phyloP scores from a whole-genome alignment of 2,329 filamentous ascomycete genomes.

The Pseudohalonectria lignicola region DNA sequence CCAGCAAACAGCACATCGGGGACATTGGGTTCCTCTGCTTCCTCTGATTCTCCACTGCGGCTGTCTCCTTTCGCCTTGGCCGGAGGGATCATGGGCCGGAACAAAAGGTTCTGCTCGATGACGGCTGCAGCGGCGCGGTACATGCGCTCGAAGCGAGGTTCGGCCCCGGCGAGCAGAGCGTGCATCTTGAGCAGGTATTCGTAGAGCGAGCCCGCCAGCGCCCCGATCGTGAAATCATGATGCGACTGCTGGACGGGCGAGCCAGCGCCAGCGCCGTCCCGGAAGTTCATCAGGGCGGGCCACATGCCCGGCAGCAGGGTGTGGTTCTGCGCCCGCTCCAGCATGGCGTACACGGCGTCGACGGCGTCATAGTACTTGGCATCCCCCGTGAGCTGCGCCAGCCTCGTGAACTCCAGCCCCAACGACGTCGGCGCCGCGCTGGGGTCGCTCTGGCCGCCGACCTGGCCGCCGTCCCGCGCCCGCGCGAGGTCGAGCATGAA shows the following conservation, averaged over 20 bases:
- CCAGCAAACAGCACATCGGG: slow-evolving; percentile 52
- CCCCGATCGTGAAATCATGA: slow-evolving; percentile 39
- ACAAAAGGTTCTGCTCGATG: slow-evolving; percentile 52
- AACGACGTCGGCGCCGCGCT: slow-evolving; percentile 42
- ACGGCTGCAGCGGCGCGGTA: slow-evolving; percentile 51
- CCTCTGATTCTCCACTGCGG: no score
- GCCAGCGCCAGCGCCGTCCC: slow-evolving; percentile 20
- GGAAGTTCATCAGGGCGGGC: slow-evolving; percentile 54
- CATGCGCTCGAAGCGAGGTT: slow-evolving; percentile 50
- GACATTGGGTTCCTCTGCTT: no score
- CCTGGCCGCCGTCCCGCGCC: slow-evolving; percentile 20
- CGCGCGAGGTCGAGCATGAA: slow-evolving; percentile 45
- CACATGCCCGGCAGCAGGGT: slow-evolving; percentile 69
- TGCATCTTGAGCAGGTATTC: slow-evolving; percentile 53
- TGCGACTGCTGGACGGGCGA: slow-evolving; percentile 21
- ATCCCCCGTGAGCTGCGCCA: slow-evolving; percentile 59
- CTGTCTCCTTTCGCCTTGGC: neutral
- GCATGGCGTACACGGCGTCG: slow-evolving; percentile 57
- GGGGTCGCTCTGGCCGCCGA: slow-evolving; percentile 22
- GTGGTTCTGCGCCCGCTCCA: slow-evolving; percentile 56
- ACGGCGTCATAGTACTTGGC: slow-evolving; percentile 66
- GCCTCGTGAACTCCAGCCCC: slow-evolving; percentile 57
- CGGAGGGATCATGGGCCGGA: slow-evolving; percentile 52
- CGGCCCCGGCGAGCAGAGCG: slow-evolving; percentile 53
- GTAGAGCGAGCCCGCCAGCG: slow-evolving; percentile 42